phyloP scores from a whole-genome alignment of 2,329 filamentous ascomycete genomes.

The Mycosphaerelloides madeirae region DNA sequence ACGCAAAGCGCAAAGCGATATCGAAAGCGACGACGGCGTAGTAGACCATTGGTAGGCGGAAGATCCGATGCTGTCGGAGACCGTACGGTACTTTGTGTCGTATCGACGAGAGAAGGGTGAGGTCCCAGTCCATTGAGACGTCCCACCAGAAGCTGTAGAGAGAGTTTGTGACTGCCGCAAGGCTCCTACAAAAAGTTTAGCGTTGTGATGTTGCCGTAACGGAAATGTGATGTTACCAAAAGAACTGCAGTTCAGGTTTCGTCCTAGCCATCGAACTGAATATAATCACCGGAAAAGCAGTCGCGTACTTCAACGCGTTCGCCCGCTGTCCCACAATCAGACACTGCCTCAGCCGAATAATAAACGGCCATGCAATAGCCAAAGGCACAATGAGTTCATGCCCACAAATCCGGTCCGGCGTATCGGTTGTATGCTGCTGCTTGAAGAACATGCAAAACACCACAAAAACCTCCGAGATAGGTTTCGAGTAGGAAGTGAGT shows the following conservation, averaged over 20 bases:
- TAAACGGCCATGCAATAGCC: slow-evolving; percentile 74
- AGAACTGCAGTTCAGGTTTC: slow-evolving; percentile 13
- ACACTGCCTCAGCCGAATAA: slow-evolving; percentile 88
- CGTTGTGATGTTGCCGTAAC: background rate
- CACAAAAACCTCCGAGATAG: slow-evolving; percentile 84
- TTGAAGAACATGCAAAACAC: slow-evolving; percentile 79
- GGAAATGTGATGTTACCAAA: slow-evolving; percentile 12
- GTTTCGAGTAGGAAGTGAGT: slow-evolving; percentile 88
- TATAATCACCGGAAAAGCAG: slow-evolving; percentile 85
- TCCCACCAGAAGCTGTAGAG: slow-evolving; percentile 99
- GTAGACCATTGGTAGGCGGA: slow-evolving; percentile 70
- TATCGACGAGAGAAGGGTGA: slow-evolving; percentile 67
- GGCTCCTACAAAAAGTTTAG: slow-evolving; percentile 16
- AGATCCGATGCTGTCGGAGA: slow-evolving; percentile 67
- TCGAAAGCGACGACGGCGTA: slow-evolving; percentile 77
- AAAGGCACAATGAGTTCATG: slow-evolving; percentile 75
- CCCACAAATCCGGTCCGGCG: slow-evolving; percentile 77
- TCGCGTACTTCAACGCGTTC: slow-evolving; percentile 93
- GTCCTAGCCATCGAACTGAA: slow-evolving; percentile 39
- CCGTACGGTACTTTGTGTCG: slow-evolving; percentile 68
- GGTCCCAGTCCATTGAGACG: slow-evolving; percentile 91
- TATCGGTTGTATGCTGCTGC: slow-evolving; percentile 67
- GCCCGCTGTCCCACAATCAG: slow-evolving; percentile 79
- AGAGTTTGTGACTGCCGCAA: slow-evolving; percentile 63
- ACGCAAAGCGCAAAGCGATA: slow-evolving; percentile 78